Percentiles rank a stretch among this genome's conserved stretches.
These are phyloP conservation scores for Rubia peregrina DNA, from an alignment of 305 asterid genomes.

Conservation along the genomic window DNA sequence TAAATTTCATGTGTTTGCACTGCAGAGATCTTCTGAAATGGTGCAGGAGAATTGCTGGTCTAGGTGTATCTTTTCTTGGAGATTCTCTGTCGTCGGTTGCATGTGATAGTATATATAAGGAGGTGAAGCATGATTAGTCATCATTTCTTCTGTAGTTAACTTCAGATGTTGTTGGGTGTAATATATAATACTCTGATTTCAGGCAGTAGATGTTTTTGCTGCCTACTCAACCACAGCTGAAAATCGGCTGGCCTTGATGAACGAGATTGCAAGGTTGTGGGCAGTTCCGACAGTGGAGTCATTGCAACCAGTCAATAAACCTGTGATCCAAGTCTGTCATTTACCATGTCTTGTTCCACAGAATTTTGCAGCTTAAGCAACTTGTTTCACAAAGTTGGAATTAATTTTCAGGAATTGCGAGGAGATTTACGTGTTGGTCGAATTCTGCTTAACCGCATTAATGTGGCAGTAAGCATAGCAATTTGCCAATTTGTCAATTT, in stretches of 20 bases:
- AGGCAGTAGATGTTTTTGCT: conserved; percentile 93
- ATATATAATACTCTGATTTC: conserved; percentile 25
- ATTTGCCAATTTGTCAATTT: conserved; percentile 18
- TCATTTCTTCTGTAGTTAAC: not conserved
- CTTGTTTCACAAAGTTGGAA: conserved; percentile 20
- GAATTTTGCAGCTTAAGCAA: not conserved
- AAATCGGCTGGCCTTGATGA: conserved; percentile 62
- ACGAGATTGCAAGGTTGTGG: conserved; percentile 69
- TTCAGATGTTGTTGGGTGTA: not conserved
- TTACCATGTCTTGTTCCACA: conserved; percentile 2
- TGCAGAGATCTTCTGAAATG: conserved; percentile 87
- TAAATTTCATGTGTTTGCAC: conserved; percentile 18
- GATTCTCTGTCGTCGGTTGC: conserved; percentile 42
- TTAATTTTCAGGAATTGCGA: conserved; percentile 40
- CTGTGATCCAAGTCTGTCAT: conserved; percentile 53
- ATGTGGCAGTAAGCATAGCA: conserved; percentile 40
- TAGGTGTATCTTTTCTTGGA: conserved; percentile 32
- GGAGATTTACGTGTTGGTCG: conserved; percentile 61
- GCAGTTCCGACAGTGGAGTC: conserved; percentile 40
- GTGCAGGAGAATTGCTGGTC: conserved; percentile 70
- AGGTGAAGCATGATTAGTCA: conserved; percentile 39
- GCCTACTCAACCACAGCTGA: conserved; percentile 64
- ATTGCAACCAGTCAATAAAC: conserved; percentile 68
- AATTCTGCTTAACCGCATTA: conserved; percentile 38
- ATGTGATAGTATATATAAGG: conserved; percentile 52